Evolutionary conservation across 441 rosid species (phyloP), one percentile per base, ranked within the genome.

Genomic region (Populus tomentosa): DNA sequence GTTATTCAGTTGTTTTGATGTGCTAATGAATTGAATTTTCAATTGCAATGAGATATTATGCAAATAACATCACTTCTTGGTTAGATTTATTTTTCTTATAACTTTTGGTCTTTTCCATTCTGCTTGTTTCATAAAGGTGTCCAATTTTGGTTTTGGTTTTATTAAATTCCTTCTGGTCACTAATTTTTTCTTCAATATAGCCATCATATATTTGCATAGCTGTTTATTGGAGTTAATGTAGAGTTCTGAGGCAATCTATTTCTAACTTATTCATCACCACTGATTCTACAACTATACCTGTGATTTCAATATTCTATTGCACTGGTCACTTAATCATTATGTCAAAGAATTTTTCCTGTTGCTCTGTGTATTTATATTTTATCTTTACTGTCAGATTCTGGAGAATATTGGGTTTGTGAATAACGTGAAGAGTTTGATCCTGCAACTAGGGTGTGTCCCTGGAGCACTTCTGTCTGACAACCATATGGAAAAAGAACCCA

Each of bases 331-430:
- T 80, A 67, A 78, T 67, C 65, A 38, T 79, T 59, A 35, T 33
- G 70, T 59, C 64, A 50, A 38, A 46, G 38, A 32, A 53, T 16
- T 21, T 63, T 70, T 30, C 32, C 32, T 30, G 32, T 30, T 30
- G 32, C 30, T 28, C 32, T 30, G 32, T 30, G 5, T 32, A 5
- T 81, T 78, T 71, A 11, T 76, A 33, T 77, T n/a, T 67, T 59
- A 33, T 67, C 26, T 71, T 72, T 85, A 69, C 68, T 84, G 78
- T 80, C 93, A 95, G 99, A 91, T 94, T 76, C 77, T 85, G 89
- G 98, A 96, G 90, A 88, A 91, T 77, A 59, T 88, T 87, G 97
- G 89, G 62, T 94, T 92, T 79, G 92, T 96, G 85, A 88, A 89
- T 86, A 85, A 88, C 30, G 96, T 89, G 75, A 91, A 85, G 89